phyloP scores from a whole-genome alignment of 768 basidiomycete genomes.

The Russula sp. region DNA sequence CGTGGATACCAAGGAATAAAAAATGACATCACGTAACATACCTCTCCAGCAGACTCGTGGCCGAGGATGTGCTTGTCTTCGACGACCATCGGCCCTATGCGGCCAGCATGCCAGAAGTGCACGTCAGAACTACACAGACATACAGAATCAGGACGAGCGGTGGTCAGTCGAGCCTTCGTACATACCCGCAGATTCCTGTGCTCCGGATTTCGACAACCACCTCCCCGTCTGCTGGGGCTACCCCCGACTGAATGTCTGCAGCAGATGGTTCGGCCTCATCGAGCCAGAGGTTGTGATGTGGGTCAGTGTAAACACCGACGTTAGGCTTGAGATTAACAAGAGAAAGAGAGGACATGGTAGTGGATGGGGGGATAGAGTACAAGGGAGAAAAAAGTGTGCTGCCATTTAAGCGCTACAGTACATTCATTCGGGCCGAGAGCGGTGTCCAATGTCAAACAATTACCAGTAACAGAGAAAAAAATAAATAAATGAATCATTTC shows the following conservation, averaged over 20 bases:
- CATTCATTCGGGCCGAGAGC: neutral
- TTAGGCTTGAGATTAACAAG: slow-evolving; percentile 16
- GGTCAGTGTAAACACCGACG: slow-evolving; percentile 22
- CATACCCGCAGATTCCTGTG: slow-evolving; percentile 64
- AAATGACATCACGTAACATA: slow-evolving; percentile 22
- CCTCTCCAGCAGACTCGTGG: slow-evolving; percentile 64
- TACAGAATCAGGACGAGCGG: neutral
- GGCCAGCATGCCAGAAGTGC: slow-evolving; percentile 67
- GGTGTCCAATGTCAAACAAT: neutral
- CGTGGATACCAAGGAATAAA: neutral
- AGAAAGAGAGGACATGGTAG: neutral
- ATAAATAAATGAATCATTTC: neutral
- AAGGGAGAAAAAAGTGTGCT: too few relatives aligned
- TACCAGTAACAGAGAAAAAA: neutral
- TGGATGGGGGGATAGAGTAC: neutral
- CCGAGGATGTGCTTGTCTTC: slow-evolving; percentile 47
- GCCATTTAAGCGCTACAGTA: too few relatives aligned
- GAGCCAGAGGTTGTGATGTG: slow-evolving; percentile 20
- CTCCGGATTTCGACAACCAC: slow-evolving; percentile 60
- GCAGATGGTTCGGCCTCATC: slow-evolving; percentile 28
- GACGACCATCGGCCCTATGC: slow-evolving; percentile 63
- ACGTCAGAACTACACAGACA: slow-evolving; percentile 49
- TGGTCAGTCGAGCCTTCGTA: neutral
- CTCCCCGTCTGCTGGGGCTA: slow-evolving; percentile 35
- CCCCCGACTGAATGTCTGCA: slow-evolving; percentile 13